Evolutionary conservation across 768 basidiomycete genomes (phyloP), one percentile per base, ranked within the genome.

Genomic region (Boletus eberwhitei): DNA sequence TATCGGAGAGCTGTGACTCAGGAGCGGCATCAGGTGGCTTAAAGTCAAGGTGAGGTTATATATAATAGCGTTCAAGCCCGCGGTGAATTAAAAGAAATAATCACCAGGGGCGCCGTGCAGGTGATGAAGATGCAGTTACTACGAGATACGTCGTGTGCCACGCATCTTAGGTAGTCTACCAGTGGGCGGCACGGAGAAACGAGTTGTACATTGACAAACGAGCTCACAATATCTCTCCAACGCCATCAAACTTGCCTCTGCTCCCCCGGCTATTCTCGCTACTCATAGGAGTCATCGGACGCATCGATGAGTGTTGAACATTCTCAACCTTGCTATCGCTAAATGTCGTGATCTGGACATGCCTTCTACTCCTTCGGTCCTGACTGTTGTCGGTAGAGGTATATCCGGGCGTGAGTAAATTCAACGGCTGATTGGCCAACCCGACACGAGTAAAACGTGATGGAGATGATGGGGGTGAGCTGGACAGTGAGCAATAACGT

Each of bases 401-500:
- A 29, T 29, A 29, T 29, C 29, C 29, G 29, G 29, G 29, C 29
- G 7, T 8, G 29, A 29, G 29, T 29, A 29, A 29, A 29, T 29
- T 29, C 9, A 29, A 29, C 29, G 29, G 29, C 47, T 42, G 53
- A 35, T 37, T 48, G 19, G 54, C 43, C 32, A 69, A 16, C 0
- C 69, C 73, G 37, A 75, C 63, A 32, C 74, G 76, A 22, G 59
- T 74, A 74, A 62, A 75, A 77, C 5, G 72, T 70, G 63, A 77
- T 76, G 6, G 70, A 72, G 49, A 75, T 75, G 51, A 75, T 71
- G 17, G 73, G 75, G 8, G 66, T 68, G 42, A 71, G 60, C 74
- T 75, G 26, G 32, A 32, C n/a, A 42, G n/a, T 36, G 14, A 31
- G n/a, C 3, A 36, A 26, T 12, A 16, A 9, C 7, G 31, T 22